These are phyloP conservation scores for Plasmodium adleri DNA, from an alignment of 169 alveolate genomes.

Conservation along the genomic window DNA sequence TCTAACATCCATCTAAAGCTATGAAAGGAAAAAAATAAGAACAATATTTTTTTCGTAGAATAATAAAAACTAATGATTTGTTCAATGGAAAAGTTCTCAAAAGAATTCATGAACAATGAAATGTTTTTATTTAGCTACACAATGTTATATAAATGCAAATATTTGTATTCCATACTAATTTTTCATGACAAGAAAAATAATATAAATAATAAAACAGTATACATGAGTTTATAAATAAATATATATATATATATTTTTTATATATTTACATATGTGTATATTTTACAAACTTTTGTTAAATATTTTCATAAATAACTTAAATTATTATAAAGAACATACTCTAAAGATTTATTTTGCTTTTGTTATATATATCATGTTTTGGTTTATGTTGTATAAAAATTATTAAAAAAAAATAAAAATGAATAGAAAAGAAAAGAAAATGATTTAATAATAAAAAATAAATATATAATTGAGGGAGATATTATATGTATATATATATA, in stretches of 20 bases:
- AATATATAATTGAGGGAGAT: too few relatives aligned
- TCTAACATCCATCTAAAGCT: background rate
- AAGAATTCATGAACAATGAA: constrained; percentile 63
- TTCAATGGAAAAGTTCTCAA: constrained; percentile 56
- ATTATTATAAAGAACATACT: too few relatives aligned
- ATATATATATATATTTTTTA: background rate
- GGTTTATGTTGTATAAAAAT: too few relatives aligned
- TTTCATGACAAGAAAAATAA: constrained; percentile 3
- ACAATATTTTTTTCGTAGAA: constrained; percentile 37
- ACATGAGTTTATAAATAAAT: background rate
- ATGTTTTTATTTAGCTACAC: constrained; percentile 72
- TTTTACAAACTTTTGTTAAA: too few relatives aligned
- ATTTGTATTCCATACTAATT: constrained; percentile 14
- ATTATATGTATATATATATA: background rate
- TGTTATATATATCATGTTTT: too few relatives aligned
- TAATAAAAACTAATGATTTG: constrained; percentile 73
- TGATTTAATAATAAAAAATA: too few relatives aligned
- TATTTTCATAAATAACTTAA: too few relatives aligned
- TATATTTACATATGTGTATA: background rate
- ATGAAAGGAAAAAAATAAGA: constrained; percentile 3
- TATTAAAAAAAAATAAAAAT: too few relatives aligned
- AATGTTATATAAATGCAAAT: constrained; percentile 9
- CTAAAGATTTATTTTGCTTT: too few relatives aligned
- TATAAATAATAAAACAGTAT: background rate
- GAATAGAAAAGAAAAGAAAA: too few relatives aligned